Evolutionary conservation across 2,329 filamentous ascomycete species (phyloP).

Genomic region (Arthrobotrys megalospora): DNA sequence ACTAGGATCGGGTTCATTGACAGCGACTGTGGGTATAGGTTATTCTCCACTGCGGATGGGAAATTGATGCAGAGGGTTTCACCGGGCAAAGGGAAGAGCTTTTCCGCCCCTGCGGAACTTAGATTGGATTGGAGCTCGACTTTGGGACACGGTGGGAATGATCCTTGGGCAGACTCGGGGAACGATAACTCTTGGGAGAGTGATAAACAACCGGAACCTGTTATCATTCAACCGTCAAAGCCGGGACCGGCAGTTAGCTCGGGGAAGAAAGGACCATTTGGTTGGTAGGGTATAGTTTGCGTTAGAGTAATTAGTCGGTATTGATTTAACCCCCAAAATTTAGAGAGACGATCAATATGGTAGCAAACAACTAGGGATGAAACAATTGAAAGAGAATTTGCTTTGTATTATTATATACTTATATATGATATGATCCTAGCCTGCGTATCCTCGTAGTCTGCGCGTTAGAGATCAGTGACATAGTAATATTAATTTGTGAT

Average conservation of each 20-base stretch:
- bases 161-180: not conserved
- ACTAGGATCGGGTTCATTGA: not conserved
- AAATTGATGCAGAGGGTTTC: not conserved
- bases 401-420: no score
- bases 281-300: not conserved
- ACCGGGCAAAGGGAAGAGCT: not conserved
- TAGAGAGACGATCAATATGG: not conserved
- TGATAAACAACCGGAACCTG: no score
- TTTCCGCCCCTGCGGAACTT: not conserved
- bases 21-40: not conserved
- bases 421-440: no score
- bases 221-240: no score
- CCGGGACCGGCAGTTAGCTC: conserved; percentile 6
- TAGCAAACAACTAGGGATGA: no score
- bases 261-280: conserved; percentile 3
- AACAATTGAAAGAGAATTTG: no score
- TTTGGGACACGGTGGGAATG: conserved; percentile 7
- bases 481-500: no score
- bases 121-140: conserved; percentile 6
- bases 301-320: not conserved
- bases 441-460: no score
- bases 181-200: not conserved
- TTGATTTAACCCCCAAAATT: not conserved
- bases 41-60: conserved; percentile 2
- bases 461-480: no score